phyloP scores from a whole-genome alignment of 805 yeast genomes.

The Zygoascus flipseniorum region DNA sequence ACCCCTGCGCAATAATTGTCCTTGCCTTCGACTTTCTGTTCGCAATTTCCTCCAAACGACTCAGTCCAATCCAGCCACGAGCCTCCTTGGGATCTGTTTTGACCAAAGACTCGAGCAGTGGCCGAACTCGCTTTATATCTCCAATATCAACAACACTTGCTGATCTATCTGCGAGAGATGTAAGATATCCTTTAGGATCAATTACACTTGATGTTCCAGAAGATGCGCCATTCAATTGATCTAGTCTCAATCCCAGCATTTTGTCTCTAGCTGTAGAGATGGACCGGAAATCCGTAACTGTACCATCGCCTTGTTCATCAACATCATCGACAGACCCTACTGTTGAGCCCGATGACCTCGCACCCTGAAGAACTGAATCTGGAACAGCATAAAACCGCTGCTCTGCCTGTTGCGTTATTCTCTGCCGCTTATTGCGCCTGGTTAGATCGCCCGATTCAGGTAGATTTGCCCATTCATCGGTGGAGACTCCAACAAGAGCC shows the following conservation, averaged over 20 bases:
- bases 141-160: conserved; percentile 34
- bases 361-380: conserved; percentile 48
- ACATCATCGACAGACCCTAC: conserved; percentile 26
- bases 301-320: conserved; percentile 2
- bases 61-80: conserved; percentile 80
- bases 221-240: conserved; percentile 23
- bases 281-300: conserved; percentile 39
- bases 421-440: conserved; percentile 59
- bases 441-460: conserved; percentile 92
- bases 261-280: conserved; percentile 58
- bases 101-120: conserved; percentile 57
- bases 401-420: conserved; percentile 44
- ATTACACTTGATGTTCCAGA: conserved; percentile 20
- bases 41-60: conserved; percentile 64
- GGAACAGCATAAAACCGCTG: conserved; percentile 77
- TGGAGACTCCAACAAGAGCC: conserved; percentile 47
- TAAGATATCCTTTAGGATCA: conserved; percentile 36
- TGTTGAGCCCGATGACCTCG: conserved; percentile 24
- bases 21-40: conserved; percentile 50
- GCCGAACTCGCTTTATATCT: conserved; percentile 51
- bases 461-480: conserved; percentile 67
- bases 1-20: conserved; percentile 61
- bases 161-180: conserved; percentile 29
- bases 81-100: conserved; percentile 66
- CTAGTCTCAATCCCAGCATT: conserved; percentile 47